Evolutionary conservation across 495 filamentous ascomycete genomes (phyloP), one percentile per base, ranked within the genome.

Genomic region (Acidiella bohemica): DNA sequence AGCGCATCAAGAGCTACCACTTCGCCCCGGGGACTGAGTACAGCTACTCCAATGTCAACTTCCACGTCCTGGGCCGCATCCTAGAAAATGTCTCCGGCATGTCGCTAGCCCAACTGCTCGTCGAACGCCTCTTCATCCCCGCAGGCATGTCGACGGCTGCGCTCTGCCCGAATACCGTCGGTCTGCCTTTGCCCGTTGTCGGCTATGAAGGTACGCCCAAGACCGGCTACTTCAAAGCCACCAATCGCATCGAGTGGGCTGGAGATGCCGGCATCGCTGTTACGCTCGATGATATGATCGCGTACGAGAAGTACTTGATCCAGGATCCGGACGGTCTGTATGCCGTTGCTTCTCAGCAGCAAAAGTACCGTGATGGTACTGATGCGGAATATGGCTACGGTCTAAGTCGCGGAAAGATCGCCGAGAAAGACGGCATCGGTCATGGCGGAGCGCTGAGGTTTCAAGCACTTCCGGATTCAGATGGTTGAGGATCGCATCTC

Each of bases 171-270:
- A 27, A 48, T 20, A 48, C 45, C 2, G 16, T 23, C 11, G 19
- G 32, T 14, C 31, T 41, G 7, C 45, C 45, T 18, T 14, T 23
- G 13, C 45, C 45, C 3, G 27, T 41, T 20, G 39, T 43, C 16
- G 45, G 45, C 23, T 48, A 48, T 18, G 45, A 48, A 27, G 45
- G 45, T 7, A 38, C 11, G 25, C 39, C 42, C 12, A 19, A 26
- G 14, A n/a, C n/a, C 10, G 45, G 45, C 4, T 48, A 37, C 39
- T 29, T 48, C 18, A n/a, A 14, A 8, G 30, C 30, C 12, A 10
- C 18, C 16, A 48, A 48, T 33, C 38, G 45, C 18, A 48, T 48
- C 14, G 45, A 48, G 21, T 48, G 45, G 45, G 45, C 45, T 19
- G 45, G 45, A 6, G 45, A 48, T 18, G 45, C 45, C 12, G 45